Evolutionary conservation across 148 eudicot species (phyloP).

Genomic region (Rhododendron ferrugineum): DNA sequence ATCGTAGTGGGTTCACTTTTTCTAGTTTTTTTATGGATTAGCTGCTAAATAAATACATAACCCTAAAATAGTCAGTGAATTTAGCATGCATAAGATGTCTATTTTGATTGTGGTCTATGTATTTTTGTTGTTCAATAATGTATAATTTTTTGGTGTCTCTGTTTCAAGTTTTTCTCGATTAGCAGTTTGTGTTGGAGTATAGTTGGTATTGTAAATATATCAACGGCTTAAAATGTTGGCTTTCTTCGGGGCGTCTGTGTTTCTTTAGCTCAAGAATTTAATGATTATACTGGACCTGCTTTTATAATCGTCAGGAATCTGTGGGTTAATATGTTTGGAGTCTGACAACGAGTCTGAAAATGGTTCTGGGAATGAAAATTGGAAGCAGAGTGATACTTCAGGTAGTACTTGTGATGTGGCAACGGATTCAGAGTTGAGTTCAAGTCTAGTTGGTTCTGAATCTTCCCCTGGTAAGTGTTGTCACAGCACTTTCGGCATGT

Average conservation of each 20-base stretch:
- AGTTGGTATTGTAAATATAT: no score
- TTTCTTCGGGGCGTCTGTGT: neutral
- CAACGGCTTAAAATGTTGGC: neutral
- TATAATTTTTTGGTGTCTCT: no score
- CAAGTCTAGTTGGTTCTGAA: slow-evolving; percentile 25
- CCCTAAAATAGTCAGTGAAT: no score
- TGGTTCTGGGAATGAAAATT: slow-evolving; percentile 14
- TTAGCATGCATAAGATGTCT: no score
- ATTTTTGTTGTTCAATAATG: neutral
- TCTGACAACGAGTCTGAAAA: slow-evolving; percentile 58
- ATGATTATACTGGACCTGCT: neutral
- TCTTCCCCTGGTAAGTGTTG: slow-evolving; percentile 26
- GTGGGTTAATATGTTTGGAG: slow-evolving; percentile 55
- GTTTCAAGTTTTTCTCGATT: neutral
- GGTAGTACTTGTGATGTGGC: slow-evolving; percentile 24
- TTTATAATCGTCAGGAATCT: slow-evolving; percentile 23
- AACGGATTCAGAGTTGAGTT: slow-evolving; percentile 26
- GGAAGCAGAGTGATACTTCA: slow-evolving; percentile 13
- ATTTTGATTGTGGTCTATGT: no score
- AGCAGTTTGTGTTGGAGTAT: no score
- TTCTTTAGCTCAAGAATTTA: neutral
- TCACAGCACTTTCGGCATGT: neutral
- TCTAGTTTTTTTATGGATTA: neutral
- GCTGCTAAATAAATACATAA: no score
- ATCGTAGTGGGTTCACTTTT: neutral